A percentile compares a stretch with the other conserved stretches of the same genome.
Evolutionary conservation across 2,329 filamentous ascomycete genomes (phyloP).

Genomic region (Chaetomiaceae sp.): DNA sequence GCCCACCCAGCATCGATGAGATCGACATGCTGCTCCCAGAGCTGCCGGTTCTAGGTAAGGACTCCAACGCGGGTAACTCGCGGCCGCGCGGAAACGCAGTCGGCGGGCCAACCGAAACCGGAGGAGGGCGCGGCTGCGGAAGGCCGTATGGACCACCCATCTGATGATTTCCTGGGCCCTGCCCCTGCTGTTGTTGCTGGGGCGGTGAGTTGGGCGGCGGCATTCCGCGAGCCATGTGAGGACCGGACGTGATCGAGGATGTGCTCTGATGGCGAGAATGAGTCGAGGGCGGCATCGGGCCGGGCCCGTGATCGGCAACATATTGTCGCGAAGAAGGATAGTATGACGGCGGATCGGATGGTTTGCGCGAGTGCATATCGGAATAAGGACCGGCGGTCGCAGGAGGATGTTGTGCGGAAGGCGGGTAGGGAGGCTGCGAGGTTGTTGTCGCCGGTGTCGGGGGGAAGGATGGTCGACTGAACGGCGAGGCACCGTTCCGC

Average conservation of each 20-base stretch:
- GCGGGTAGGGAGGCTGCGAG: conserved; percentile 21
- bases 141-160: conserved; percentile 40
- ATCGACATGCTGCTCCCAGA: conserved; percentile 57
- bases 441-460: conserved; percentile 16
- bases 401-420: conserved; percentile 12
- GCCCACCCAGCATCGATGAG: conserved; percentile 55
- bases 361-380: conserved; percentile 34
- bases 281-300: conserved; percentile 29
- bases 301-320: conserved; percentile 29
- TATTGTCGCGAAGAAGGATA: conserved; percentile 37
- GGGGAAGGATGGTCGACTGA: conserved; percentile 30
- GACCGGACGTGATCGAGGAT: conserved; percentile 40
- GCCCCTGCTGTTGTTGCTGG: conserved; percentile 22
- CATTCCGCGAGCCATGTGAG: conserved; percentile 40
- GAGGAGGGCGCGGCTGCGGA: conserved; percentile 43
- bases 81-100: conserved; percentile 46
- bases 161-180: conserved; percentile 28
- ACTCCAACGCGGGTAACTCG: conserved; percentile 48
- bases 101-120: conserved; percentile 40
- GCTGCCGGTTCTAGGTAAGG: conserved; percentile 44
- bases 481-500: conserved; percentile 34
- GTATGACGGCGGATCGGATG: conserved; percentile 41
- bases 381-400: conserved; percentile 28
- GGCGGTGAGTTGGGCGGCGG: conserved; percentile 45
- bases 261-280: conserved; percentile 43